phyloP scores from a whole-genome alignment of 2,329 filamentous ascomycete species.

The Colletotrichum truncatum region DNA sequence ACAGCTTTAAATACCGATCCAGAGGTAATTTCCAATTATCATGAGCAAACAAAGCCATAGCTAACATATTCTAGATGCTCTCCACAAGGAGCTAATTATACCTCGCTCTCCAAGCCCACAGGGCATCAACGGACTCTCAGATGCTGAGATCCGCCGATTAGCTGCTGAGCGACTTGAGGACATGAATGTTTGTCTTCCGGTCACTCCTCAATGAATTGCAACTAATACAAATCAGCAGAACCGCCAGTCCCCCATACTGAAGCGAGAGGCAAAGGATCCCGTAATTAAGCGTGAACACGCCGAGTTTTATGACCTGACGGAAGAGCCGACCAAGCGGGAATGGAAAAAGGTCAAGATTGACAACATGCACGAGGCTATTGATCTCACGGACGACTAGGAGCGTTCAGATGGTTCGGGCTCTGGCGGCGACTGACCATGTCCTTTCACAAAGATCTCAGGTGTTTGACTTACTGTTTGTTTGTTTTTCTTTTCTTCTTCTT shows the following conservation, averaged over 20 bases:
- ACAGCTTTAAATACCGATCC: slow-evolving; percentile 38
- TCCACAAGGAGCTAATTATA: slow-evolving; percentile 33
- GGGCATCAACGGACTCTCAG: slow-evolving; percentile 19
- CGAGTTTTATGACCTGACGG: slow-evolving; percentile 28
- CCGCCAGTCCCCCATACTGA: slow-evolving; percentile 8
- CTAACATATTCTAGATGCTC: slow-evolving; percentile 29
- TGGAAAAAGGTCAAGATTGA: slow-evolving; percentile 30
- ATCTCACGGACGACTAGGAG: slow-evolving; percentile 31
- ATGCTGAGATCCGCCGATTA: slow-evolving; percentile 25
- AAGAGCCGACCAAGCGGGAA: slow-evolving; percentile 16
- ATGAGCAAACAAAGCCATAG: too few species aligned
- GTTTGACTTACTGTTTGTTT: not conserved
- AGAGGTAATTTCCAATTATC: slow-evolving; percentile 16
- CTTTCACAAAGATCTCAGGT: not conserved
- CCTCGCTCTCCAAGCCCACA: slow-evolving; percentile 28
- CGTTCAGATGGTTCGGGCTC: not conserved
- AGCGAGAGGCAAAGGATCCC: slow-evolving; percentile 9
- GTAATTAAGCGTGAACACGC: slow-evolving; percentile 25
- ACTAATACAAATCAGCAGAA: not conserved
- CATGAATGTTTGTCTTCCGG: slow-evolving; percentile 11
- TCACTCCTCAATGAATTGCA: not conserved
- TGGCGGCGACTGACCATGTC: not conserved
- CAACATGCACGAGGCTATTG: slow-evolving; percentile 20
- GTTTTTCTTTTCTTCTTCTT: too few species aligned
- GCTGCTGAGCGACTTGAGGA: slow-evolving; percentile 23